A percentile compares a stretch with the other conserved stretches of the same genome.
phyloP scores from a whole-genome alignment of 345 rosid genomes.

The Salix viminalis region DNA sequence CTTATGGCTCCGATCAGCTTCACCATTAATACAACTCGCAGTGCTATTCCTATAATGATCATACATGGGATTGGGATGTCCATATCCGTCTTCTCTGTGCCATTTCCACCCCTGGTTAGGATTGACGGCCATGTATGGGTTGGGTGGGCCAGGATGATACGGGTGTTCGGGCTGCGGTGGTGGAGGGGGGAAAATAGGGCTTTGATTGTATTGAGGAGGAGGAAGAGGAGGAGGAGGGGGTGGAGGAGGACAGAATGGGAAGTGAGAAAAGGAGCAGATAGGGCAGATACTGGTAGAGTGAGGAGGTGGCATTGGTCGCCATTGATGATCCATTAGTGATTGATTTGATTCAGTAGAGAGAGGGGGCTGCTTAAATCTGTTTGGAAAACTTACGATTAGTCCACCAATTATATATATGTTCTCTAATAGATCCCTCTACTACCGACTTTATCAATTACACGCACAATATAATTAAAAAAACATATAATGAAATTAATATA shows the following conservation, averaged over 20 bases:
- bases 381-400: no score
- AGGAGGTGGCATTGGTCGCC: slow-evolving; percentile 49
- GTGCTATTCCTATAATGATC: not conserved
- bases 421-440: no score
- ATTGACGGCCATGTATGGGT: slow-evolving; percentile 1
- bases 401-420: no score
- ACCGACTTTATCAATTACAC: no score
- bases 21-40: slow-evolving; percentile 30
- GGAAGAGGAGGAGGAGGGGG: slow-evolving; percentile 29
- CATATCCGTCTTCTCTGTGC: no score
- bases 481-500: no score
- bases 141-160: slow-evolving; percentile 24
- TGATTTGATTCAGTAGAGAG: no score
- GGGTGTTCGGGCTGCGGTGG: slow-evolving; percentile 39
- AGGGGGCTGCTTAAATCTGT: no score
- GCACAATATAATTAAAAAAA: no score
- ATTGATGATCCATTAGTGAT: slow-evolving; percentile 41
- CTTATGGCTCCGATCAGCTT: slow-evolving; percentile 57
- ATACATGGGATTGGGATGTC: no score
- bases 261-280: slow-evolving; percentile 53
- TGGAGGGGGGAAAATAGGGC: slow-evolving; percentile 43
- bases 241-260: slow-evolving; percentile 71
- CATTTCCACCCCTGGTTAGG: slow-evolving; percentile 39
- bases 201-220: slow-evolving; percentile 24
- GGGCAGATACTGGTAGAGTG: slow-evolving; percentile 50